Evolutionary conservation across 2,329 filamentous ascomycete species (phyloP), one percentile per base, ranked within the genome.

Genomic region (Paracoccidioides lutzii): DNA sequence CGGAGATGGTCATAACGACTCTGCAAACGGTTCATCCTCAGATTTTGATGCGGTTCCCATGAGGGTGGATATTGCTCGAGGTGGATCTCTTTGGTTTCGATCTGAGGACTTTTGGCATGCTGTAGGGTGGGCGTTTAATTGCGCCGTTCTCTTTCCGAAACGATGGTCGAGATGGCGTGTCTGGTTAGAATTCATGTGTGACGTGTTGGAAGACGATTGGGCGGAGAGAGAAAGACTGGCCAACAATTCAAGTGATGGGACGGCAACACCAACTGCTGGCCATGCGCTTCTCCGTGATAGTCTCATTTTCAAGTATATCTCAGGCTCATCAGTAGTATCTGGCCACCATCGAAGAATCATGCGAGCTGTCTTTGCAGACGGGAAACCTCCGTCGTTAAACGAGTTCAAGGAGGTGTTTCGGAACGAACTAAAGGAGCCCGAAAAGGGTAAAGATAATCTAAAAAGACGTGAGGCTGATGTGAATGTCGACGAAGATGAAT

Each of bases 41-140:
- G 73, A 75, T 5, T 69, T 73, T 9, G 77, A 80, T 2, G 74
- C 75, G 0, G 78, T 79, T 48, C 71, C 73, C 8, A 71, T 90
- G 40, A 74, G 76, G 44, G 77, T 81, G 5, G 75, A 77, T 8
- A 75, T 89, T 56, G 83, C 84, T 1, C 79, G 81, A 52, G 74
- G 78, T 12, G 77, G 82, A 45, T 84, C 85, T 35, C 60, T 96
- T 1, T 95, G 87, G 81, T 74, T 73, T 14, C 79, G 81, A n/a
- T 87, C 85, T 0, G 83, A 87, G 58, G 88, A 95, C 66, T 94
- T 97, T 64, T 98, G 93, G 89, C 80, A 83, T 44, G 81, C 88
- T 0, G 79, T 93, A 0, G 93, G 91, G 3, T 97, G 93, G 93
- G 86, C 88, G 0, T 90, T 97, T 68, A 93, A 91, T 66, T 97